These are phyloP conservation scores for Hypoxylon lienhwacheense DNA, from an alignment of 495 filamentous ascomycete species.

Conservation along the genomic window DNA sequence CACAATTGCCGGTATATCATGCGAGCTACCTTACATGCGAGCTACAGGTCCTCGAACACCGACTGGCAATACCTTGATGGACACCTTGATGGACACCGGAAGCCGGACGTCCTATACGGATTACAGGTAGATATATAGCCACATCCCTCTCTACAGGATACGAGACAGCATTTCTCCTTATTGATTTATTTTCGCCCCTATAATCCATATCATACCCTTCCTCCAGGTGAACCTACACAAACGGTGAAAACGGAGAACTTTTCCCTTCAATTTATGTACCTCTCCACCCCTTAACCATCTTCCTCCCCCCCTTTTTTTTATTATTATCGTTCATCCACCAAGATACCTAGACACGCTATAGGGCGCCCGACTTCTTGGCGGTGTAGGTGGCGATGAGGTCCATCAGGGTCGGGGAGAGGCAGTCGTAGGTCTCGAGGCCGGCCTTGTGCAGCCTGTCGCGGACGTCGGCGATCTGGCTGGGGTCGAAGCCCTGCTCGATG, in stretches of 20 bases:
- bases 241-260: too few species aligned
- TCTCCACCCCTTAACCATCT: background rate
- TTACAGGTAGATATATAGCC: slow-evolving; percentile 5
- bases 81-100: slow-evolving; percentile 19
- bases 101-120: background rate
- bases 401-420: slow-evolving; percentile 58
- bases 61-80: slow-evolving; percentile 3
- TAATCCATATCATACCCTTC: background rate
- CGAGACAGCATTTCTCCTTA: background rate
- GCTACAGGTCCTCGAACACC: background rate
- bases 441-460: slow-evolving; percentile 48
- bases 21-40: background rate
- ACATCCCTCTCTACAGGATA: background rate
- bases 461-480: slow-evolving; percentile 54
- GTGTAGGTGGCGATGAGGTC: slow-evolving; percentile 60
- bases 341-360: too few species aligned
- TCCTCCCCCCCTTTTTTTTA: background rate
- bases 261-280: too few species aligned
- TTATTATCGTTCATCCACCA: background rate
- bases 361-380: slow-evolving; percentile 47
- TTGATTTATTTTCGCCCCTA: background rate
- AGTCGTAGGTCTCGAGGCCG: slow-evolving; percentile 61
- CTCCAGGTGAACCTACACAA: too few species aligned
- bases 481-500: slow-evolving; percentile 63
- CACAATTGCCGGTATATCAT: background rate